Percentiles rank a stretch among this genome's conserved stretches.
Conservation (phyloP, 495 filamentous ascomycete genomes). For the Cercophora newfieldiana region DNA sequence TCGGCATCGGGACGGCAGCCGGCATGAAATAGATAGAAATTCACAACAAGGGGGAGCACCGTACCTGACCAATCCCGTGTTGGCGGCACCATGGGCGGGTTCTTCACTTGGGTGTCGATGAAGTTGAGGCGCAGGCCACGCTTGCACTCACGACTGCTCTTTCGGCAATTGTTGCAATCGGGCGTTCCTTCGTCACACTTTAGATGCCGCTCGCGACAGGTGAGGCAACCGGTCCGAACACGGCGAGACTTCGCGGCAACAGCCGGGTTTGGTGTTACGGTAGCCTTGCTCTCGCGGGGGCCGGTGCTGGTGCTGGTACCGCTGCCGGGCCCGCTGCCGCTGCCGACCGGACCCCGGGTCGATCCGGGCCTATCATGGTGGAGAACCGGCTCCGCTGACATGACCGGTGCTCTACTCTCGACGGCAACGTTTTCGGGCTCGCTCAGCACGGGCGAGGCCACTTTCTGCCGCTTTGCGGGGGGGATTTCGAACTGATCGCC, state of each 20-base stretch:
- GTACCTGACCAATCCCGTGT: constrained; percentile 68
- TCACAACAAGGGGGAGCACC: background rate
- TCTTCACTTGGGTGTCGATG: constrained; percentile 76
- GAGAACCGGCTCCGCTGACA: background rate
- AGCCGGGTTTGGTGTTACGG: constrained; percentile 28
- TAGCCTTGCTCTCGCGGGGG: constrained; percentile 7
- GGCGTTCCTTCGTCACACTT: constrained; percentile 79
- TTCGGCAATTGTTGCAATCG: constrained; percentile 82
- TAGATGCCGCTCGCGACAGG: constrained; percentile 68
- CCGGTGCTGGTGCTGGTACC: background rate
- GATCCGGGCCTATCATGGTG: background rate
- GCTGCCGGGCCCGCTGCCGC: background rate
- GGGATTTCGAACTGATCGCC: constrained; percentile 27
- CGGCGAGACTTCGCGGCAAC: constrained; percentile 60
- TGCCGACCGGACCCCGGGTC: background rate
- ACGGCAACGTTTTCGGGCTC: background rate
- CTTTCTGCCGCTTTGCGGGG: constrained; percentile 31
- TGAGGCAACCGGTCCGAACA: constrained; percentile 76
- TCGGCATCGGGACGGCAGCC: background rate
- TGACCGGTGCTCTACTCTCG: background rate
- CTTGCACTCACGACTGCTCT: constrained; percentile 82
- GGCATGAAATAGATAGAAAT: background rate
- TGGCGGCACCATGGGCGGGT: constrained; percentile 63
- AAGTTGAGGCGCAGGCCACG: constrained; percentile 90
- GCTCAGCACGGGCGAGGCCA: background rate